These are phyloP conservation scores for Phyllachora maydis DNA, from an alignment of 2,329 filamentous ascomycete genomes.

Conservation along the genomic window DNA sequence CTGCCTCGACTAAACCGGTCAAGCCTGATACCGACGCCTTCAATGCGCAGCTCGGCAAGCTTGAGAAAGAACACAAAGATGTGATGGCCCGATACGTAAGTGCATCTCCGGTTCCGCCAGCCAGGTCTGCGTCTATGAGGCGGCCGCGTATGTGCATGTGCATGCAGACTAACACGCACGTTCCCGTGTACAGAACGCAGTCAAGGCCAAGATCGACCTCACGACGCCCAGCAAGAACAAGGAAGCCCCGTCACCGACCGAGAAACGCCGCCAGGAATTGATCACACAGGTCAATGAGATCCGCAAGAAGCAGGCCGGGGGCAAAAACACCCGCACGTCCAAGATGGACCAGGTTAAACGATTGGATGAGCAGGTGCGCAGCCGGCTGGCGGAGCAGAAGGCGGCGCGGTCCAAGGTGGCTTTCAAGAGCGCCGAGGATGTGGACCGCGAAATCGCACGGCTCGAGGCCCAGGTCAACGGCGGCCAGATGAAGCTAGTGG, in stretches of 20 bases:
- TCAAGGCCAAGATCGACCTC: constrained; percentile 75
- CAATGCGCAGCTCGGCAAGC: constrained; percentile 58
- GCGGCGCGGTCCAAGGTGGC: constrained; percentile 56
- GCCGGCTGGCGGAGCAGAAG: constrained; percentile 74
- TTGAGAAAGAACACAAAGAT: constrained; percentile 70
- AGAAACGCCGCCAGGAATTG: constrained; percentile 72
- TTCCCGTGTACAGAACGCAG: constrained; percentile 43
- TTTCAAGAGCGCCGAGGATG: constrained; percentile 75
- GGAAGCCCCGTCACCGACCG: constrained; percentile 61
- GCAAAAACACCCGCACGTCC: constrained; percentile 61
- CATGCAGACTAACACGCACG: constrained; percentile 1
- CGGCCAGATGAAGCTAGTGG: constrained; percentile 84
- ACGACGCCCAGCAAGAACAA: constrained; percentile 53
- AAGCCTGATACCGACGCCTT: constrained; percentile 76
- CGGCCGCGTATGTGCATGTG: background rate
- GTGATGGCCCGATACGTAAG: constrained; percentile 38
- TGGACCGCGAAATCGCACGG: constrained; percentile 62
- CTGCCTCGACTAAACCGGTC: too few relatives aligned
- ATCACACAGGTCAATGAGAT: constrained; percentile 68
- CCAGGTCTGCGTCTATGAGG: background rate
- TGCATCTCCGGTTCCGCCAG: too few relatives aligned
- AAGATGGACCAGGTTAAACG: constrained; percentile 84
- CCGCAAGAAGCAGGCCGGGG: constrained; percentile 65
- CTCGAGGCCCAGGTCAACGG: constrained; percentile 75
- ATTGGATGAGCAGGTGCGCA: constrained; percentile 74